These are phyloP conservation scores for Nannizziopsis arthrosporioides DNA, from an alignment of 2,329 filamentous ascomycete genomes.

Conservation along the genomic window DNA sequence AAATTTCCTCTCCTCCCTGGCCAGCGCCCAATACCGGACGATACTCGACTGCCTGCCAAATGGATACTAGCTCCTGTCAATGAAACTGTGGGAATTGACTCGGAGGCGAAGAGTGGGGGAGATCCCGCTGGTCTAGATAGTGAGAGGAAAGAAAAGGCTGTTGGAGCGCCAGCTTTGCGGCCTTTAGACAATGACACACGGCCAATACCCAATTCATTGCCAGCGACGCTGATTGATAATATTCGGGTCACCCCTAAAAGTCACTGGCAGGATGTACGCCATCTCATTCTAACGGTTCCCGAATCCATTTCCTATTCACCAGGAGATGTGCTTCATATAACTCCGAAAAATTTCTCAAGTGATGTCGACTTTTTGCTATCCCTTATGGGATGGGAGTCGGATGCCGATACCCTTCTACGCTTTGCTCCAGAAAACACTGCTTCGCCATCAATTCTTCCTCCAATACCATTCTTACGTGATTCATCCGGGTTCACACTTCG, in stretches of 20 bases:
- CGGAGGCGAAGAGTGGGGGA: background rate
- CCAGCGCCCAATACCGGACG: conserved; percentile 57
- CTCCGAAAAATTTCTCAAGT: conserved; percentile 71
- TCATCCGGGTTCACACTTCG: conserved; percentile 51
- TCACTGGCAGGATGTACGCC: conserved; percentile 92
- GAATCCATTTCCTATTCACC: conserved; percentile 46
- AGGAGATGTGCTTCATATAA: conserved; percentile 69
- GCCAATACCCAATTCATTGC: conserved; percentile 46
- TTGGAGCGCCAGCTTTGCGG: conserved; percentile 5
- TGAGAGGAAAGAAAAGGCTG: background rate
- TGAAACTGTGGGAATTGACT: background rate
- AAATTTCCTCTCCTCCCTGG: conserved; percentile 58
- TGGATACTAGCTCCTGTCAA: conserved; percentile 41
- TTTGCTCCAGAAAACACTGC: conserved; percentile 31
- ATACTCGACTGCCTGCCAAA: conserved; percentile 63
- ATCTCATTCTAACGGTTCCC: conserved; percentile 50
- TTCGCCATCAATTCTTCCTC: conserved; percentile 21
- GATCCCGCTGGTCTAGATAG: background rate
- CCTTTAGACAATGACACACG: conserved; percentile 34
- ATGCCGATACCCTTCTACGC: conserved; percentile 59
- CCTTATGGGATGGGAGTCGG: conserved; percentile 63
- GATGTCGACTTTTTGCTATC: conserved; percentile 71
- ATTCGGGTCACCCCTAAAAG: conserved; percentile 57
- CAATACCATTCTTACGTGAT: conserved; percentile 27
- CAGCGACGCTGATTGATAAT: conserved; percentile 54